Conservation (phyloP, 2,329 filamentous ascomycete species). For the Fusarium dlaminii region DNA sequence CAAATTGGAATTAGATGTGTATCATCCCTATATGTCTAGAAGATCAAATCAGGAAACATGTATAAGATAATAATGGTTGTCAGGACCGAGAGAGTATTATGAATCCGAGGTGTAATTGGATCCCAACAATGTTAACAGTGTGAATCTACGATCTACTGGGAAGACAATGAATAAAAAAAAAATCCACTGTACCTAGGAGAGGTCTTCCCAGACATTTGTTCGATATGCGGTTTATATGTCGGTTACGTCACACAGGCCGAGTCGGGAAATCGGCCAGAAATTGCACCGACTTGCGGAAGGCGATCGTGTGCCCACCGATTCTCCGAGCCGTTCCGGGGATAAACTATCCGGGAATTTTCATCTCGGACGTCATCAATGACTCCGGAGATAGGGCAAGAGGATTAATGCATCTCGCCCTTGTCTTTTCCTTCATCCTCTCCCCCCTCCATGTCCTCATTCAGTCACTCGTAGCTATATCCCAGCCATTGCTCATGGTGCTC, state of each 20-base stretch:
- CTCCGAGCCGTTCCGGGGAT: conserved; percentile 38
- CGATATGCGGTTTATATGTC: background rate
- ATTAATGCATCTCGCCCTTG: background rate
- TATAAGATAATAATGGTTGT: background rate
- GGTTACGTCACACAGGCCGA: background rate
- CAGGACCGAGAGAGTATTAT: background rate
- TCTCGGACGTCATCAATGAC: conserved; percentile 40
- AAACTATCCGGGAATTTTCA: conserved; percentile 34
- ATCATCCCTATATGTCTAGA: background rate
- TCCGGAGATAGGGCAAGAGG: conserved; percentile 10
- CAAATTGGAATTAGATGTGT: background rate
- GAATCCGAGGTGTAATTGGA: background rate
- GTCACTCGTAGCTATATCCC: background rate
- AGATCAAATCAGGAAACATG: background rate
- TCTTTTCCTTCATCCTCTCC: too few relatives aligned
- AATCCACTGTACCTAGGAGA: background rate
- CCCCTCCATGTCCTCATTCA: background rate
- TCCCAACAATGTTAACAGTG: background rate
- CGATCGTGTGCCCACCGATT: conserved; percentile 32
- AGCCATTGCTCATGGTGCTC: conserved; percentile 18
- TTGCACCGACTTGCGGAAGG: conserved; percentile 16
- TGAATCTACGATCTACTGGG: background rate
- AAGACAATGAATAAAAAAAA: background rate
- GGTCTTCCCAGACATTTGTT: background rate
- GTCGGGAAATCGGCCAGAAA: conserved; percentile 22